Evolutionary conservation across 2,329 filamentous ascomycete species (phyloP).

Genomic region (Aureobasidium vineae): DNA sequence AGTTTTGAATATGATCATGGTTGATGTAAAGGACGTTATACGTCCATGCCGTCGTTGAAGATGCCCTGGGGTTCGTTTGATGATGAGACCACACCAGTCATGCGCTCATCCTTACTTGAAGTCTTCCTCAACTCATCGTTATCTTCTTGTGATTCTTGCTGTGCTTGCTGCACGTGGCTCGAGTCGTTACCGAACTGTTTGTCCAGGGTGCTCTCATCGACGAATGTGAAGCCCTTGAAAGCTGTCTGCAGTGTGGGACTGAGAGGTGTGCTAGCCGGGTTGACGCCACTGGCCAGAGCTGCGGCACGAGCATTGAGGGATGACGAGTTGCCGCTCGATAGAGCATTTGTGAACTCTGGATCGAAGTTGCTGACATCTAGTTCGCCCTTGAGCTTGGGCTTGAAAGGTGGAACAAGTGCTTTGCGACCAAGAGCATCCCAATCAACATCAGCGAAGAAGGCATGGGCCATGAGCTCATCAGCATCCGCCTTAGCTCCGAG

Average conservation of each 20-base stretch:
- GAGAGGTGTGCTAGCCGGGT: conserved; percentile 84
- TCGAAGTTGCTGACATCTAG: conserved; percentile 98
- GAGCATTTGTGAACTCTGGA: conserved; percentile 93
- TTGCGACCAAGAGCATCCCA: conserved; percentile 88
- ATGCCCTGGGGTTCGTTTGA: conserved; percentile 48
- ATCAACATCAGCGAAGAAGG: conserved; percentile 92
- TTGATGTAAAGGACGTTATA: conserved; percentile 32
- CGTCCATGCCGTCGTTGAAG: conserved; percentile 48
- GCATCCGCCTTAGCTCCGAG: conserved; percentile 89
- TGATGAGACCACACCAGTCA: conserved; percentile 51
- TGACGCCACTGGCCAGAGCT: conserved; percentile 73
- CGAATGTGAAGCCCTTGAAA: conserved; percentile 97
- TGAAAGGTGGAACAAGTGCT: conserved; percentile 92
- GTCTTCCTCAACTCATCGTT: conserved; percentile 37
- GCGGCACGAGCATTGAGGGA: conserved; percentile 91
- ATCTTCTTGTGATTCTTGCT: conserved; percentile 41
- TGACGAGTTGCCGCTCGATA: conserved; percentile 76
- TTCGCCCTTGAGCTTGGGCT: conserved; percentile 93
- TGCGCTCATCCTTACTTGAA: conserved; percentile 47
- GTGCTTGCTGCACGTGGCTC: conserved; percentile 28
- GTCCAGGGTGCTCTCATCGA: conserved; percentile 87
- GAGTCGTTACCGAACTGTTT: conserved; percentile 43
- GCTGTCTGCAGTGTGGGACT: conserved; percentile 97
- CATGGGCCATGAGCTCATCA: conserved; percentile 87
- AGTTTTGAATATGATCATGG: conserved; percentile 8